phyloP scores from a whole-genome alignment of 495 filamentous ascomycete genomes.

The Trichoderma reesei region DNA sequence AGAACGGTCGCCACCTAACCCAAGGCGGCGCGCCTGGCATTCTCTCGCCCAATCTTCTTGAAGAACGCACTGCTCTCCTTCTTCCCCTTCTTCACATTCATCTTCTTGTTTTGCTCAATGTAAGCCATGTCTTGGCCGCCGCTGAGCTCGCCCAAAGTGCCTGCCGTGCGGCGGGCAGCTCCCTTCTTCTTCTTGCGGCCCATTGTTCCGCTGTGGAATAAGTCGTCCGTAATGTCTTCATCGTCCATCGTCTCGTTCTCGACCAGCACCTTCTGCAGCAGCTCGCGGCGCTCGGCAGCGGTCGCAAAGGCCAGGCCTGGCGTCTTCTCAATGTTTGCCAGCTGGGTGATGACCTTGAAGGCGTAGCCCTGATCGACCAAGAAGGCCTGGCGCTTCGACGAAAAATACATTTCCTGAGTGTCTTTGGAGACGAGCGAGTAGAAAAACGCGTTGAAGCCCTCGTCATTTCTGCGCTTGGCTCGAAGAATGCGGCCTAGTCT shows the following conservation, averaged over 20 bases:
- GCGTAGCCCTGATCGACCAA: slow-evolving; percentile 97
- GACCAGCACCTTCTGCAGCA: slow-evolving; percentile 84
- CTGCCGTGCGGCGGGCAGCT: slow-evolving; percentile 67
- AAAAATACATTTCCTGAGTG: slow-evolving; percentile 97
- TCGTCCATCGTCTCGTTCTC: slow-evolving; percentile 74
- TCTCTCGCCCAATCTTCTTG: slow-evolving; percentile 72
- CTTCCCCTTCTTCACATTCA: slow-evolving; percentile 59
- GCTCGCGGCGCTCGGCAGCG: slow-evolving; percentile 72
- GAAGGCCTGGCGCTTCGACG: slow-evolving; percentile 93
- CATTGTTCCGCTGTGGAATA: slow-evolving; percentile 50
- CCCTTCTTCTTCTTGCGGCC: slow-evolving; percentile 39
- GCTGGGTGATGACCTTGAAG: slow-evolving; percentile 97
- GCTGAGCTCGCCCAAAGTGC: slow-evolving; percentile 71
- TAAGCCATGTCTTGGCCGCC: slow-evolving; percentile 97
- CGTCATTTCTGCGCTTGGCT: slow-evolving; percentile 93
- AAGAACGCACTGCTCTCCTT: slow-evolving; percentile 50
- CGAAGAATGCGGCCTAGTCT: slow-evolving; percentile 89
- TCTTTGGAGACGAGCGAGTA: slow-evolving; percentile 96
- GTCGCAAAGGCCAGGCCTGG: slow-evolving; percentile 73
- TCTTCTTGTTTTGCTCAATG: slow-evolving; percentile 78
- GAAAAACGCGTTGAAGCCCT: slow-evolving; percentile 99
- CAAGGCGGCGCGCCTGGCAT: slow-evolving; percentile 18
- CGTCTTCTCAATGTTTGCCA: slow-evolving; percentile 81
- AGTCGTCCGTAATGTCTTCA: slow-evolving; percentile 67
- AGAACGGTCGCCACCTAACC: not conserved